Evolutionary conservation across 2,329 filamentous ascomycete species (phyloP).

Genomic region (Celoporthe dispersa): DNA sequence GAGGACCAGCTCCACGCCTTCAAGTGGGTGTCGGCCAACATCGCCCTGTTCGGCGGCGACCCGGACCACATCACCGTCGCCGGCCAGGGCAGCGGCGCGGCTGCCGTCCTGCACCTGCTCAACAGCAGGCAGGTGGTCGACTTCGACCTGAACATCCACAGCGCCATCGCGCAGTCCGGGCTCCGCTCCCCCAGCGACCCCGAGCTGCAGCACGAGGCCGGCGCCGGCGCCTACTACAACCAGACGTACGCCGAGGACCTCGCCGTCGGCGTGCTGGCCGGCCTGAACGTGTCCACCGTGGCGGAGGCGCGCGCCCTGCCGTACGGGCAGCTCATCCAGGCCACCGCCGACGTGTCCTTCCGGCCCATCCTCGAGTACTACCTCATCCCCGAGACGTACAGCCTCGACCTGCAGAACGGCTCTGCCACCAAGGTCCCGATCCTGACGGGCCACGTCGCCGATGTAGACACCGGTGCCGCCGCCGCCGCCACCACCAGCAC

Average conservation of each 20-base stretch:
- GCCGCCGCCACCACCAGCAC: neutral
- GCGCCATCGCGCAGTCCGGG: constrained; percentile 12
- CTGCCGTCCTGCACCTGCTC: constrained; percentile 30
- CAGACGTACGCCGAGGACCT: neutral
- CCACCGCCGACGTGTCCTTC: neutral
- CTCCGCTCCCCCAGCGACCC: constrained; percentile 3
- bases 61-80: constrained; percentile 69
- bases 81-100: constrained; percentile 70
- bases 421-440: neutral
- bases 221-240: constrained; percentile 7
- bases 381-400: constrained; percentile 5
- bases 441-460: constrained; percentile 4
- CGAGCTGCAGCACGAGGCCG: neutral
- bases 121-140: constrained; percentile 5
- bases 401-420: constrained; percentile 2
- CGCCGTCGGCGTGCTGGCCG: neutral
- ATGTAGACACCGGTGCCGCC: neutral
- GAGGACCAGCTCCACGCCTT: constrained; percentile 71
- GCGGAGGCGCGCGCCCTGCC: constrained; percentile 12
- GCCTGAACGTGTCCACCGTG: constrained; percentile 4
- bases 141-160: neutral
- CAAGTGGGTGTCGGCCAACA: constrained; percentile 71
- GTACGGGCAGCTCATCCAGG: constrained; percentile 3
- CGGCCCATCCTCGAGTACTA: constrained; percentile 7
- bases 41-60: constrained; percentile 69